Evolutionary conservation across 208 protist species (phyloP), one percentile per base, ranked within the genome.

Genomic region (Trypanosomatidae sp.): DNA sequence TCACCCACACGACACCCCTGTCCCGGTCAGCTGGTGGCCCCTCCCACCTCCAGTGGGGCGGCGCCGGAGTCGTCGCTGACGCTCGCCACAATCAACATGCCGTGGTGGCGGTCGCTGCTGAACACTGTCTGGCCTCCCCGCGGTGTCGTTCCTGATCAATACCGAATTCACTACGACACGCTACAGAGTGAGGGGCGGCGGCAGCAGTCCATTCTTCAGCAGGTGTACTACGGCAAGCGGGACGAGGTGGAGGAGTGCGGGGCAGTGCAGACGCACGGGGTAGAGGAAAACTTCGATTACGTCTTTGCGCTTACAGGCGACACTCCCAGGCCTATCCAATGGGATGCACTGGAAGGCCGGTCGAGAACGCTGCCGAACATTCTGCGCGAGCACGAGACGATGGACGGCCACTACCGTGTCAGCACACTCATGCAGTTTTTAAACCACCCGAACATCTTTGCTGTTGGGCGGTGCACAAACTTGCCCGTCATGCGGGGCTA

Each of bases 401-500:
- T 74, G 19, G 87, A 93, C 75, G 90, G 92, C 8, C 90, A 95
- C 77, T 94, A 94, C 79, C 89, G 88, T 25, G 85, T 91, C 22
- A 96, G 90, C 76, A 89, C 84, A n/a, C 81, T 95, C 30, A 88
- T 92, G 88, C 90, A 96, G 78, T 73, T 96, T 41, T 93, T 91
- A 56, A 76, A 81, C 25, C 86, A 81, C 22, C 92, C 92, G 1
- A 88, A 96, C 68, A 80, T 91, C 44, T 96, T 93, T 69, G 89
- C 78, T 30, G 64, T 86, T 22, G 92, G 92, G 22, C 85, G 90
- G 2, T 94, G 92, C 73, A 90, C 83, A 46, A 95, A 92, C 73
- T 71, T 95, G 30, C 91, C 91, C 10, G 73, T 89, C 44, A 53
- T 85, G 13, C 81, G 82, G 39, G 71, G 87, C 62, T 94, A 91